Evolutionary conservation across 1,284 basidiomycete genomes (phyloP), one percentile per base, ranked within the genome.

Genomic region (Ustilago hordei): DNA sequence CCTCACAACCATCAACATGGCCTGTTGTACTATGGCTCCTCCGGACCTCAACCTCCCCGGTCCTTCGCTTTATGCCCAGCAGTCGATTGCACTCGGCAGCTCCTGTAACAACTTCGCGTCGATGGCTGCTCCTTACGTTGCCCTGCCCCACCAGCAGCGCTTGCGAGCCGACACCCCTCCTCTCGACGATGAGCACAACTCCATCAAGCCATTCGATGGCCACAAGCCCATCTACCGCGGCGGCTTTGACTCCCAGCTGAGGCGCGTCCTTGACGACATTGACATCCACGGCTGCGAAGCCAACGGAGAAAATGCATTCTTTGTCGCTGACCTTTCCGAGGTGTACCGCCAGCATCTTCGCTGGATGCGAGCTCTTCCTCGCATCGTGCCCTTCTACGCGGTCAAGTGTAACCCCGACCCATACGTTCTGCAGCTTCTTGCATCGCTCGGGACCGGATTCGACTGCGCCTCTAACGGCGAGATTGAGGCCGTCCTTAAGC

Each of bases 341-440:
- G 93, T 99, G 17, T 96, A 93, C 86, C 89, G 89, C 67, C 95
- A 97, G 84, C 93, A 95, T 84, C 88, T 92, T 81, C 90, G 93
- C 66, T 99, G 97, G 96, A 89, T 90, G 75, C 87, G 89, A 23
- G 90, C 90, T 75, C 90, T 99, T 28, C 83, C 82, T 9, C 94
- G 86, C 35, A 91, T 99, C 53, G 91, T 94, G 81, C 95, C 96
- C 34, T 98, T 95, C 88, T 99, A 85, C 43, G 84, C 95, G 64
- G 92, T 97, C 85, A 98, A 98, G 88, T 98, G 95, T 88, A 99
- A 98, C 88, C 96, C 97, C 13, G 96, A 98, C 84, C 94, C 95
- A 3, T 93, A 94, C 83, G 91, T 99, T 55, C 89, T 99, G 61
- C 92, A 94, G 73, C 90, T 99, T 56, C 91, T 99, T 47, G 93